A percentile compares a stretch with the other conserved stretches of the same genome.
Conservation (phyloP, 768 basidiomycete genomes). For the Sporobolomyces phaffii region DNA sequence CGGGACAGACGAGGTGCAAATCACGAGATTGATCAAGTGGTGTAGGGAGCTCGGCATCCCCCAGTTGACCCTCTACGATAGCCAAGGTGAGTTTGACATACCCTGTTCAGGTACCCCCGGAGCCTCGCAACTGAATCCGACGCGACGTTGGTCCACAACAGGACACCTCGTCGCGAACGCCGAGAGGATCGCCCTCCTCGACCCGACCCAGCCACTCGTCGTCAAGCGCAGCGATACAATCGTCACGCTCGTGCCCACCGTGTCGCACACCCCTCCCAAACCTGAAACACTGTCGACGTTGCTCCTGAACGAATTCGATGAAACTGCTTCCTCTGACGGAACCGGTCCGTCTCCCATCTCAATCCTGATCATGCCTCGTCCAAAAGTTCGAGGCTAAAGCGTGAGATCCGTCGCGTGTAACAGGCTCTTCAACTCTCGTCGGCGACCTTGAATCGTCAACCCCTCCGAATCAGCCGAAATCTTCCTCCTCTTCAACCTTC, state of each 20-base stretch:
- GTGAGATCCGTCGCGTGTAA: no score
- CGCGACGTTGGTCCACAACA: neutral
- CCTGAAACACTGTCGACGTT: neutral
- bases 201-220: neutral
- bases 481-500: neutral
- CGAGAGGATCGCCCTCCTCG: neutral
- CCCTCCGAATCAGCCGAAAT: neutral
- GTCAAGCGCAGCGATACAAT: neutral
- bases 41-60: constrained; percentile 2
- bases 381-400: no score
- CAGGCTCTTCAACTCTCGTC: constrained; percentile 16
- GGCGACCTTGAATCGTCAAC: neutral
- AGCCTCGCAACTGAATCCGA: neutral
- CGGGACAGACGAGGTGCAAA: neutral
- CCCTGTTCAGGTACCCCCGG: no score
- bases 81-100: constrained; percentile 18
- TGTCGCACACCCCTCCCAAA: neutral
- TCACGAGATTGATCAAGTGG: neutral
- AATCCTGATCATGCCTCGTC: neutral
- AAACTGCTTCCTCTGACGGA: neutral
- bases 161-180: constrained; percentile 4
- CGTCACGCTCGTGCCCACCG: neutral
- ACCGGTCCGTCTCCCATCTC: neutral
- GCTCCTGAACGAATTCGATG: neutral
- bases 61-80: constrained; percentile 22